Base-by-base conservation (phyloP, 192 early-diverging fungal genomes). In the Backusella psychrophila region DNA sequence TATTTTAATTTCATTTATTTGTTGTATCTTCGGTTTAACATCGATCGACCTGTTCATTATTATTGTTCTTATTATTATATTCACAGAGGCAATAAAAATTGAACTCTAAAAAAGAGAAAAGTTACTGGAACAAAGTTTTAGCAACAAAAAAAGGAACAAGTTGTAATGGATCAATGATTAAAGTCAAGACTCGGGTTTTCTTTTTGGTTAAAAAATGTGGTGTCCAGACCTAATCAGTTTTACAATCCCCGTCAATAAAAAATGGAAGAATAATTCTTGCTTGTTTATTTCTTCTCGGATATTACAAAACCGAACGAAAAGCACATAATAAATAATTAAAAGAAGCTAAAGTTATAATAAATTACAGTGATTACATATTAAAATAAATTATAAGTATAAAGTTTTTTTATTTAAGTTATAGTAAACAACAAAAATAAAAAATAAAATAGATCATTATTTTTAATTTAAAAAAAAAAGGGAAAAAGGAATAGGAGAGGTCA, bases 231-330 rank as follows among this genome's bases (percentile, higher is more conserved):
- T 63, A 63, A 63, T 29, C 56, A 14, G 12, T 12, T 26, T 63
- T 63, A 63, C 56, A 63, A 63, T 63, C 56, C 56, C 56, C 56
- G 56, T 63, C 56, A 63, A 63, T 63, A 63, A 23, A 63, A 21
- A 26, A 11, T 63, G 56, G 56, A 63, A 63, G 56, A 63, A 63
- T 29, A 4, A 63, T 63, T 63, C 56, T 63, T 9, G 23, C 56
- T 63, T 63, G 21, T 29, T 29, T 63, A 29, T 63, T 8, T 29
- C n/a, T 59, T 59, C 23, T 49, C 56, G 56, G 56, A 63, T 63
- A 63, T 63, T 29, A 63, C 26, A 29, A 63, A 63, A 63, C 56
- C 56, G 56, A 63, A 63, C 11, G n/a, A 63, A 26, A 12, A 26
- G 21, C 9, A 63, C 8, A 14, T 29, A 56, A 29, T 63, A 12